Percentiles rank a stretch among this genome's conserved stretches.
phyloP scores from a whole-genome alignment of 2,329 filamentous ascomycete genomes.

The Madurella fahalii region DNA sequence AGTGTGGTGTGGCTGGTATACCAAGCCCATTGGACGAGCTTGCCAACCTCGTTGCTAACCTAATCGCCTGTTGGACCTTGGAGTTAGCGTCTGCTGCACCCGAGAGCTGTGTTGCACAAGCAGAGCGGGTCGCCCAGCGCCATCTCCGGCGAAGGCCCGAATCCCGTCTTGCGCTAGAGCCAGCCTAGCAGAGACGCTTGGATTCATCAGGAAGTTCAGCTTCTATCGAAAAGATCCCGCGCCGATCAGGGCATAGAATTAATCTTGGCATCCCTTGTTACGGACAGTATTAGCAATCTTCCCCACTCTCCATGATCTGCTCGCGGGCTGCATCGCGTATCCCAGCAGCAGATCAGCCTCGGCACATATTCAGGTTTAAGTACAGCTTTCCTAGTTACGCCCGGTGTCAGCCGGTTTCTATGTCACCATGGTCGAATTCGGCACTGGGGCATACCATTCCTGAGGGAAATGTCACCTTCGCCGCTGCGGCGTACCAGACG shows the following conservation, averaged over 20 bases:
- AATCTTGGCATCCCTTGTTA: constrained; percentile 12
- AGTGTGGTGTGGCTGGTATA: no score
- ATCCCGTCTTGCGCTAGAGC: constrained; percentile 6
- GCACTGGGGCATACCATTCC: no score
- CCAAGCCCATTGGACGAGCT: not conserved
- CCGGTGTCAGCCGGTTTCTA: no score
- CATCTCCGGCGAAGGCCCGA: constrained; percentile 7
- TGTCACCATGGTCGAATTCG: no score
- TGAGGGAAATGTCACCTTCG: no score
- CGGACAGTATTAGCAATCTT: constrained; percentile 5
- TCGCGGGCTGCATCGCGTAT: not conserved
- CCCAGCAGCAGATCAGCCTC: not conserved
- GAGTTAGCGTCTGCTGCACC: not conserved
- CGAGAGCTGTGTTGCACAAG: not conserved
- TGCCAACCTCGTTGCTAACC: no score
- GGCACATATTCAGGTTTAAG: not conserved
- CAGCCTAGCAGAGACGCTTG: not conserved
- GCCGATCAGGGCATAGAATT: constrained; percentile 5
- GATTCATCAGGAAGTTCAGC: not conserved
- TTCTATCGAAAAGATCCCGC: constrained; percentile 3
- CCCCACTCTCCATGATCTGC: not conserved
- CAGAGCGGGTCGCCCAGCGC: not conserved
- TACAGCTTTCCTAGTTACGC: no score
- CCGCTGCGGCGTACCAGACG: no score
- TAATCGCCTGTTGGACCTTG: not conserved